Percentiles rank a stretch among this genome's conserved stretches.
phyloP scores from a whole-genome alignment of 164 flowering plant species.

The Pachysandra terminalis region DNA sequence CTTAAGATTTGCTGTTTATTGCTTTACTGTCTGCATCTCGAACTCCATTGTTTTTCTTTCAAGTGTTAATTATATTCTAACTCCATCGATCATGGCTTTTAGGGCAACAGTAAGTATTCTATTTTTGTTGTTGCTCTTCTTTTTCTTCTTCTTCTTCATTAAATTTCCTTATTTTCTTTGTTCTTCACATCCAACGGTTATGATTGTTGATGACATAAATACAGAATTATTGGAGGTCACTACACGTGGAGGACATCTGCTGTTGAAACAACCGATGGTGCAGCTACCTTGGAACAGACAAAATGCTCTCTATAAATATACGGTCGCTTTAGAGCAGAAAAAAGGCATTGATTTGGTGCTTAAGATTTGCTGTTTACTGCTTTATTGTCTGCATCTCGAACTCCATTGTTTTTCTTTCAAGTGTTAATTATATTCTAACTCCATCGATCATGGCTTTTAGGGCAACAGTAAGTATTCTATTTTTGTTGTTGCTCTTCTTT shows the following conservation, averaged over 20 bases:
- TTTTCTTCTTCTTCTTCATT: not conserved
- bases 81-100: conserved; percentile 27
- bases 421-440: not conserved
- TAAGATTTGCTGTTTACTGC: no score
- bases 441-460: conserved; percentile 29
- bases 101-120: conserved; percentile 21
- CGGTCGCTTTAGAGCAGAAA: not conserved
- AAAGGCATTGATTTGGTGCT: not conserved
- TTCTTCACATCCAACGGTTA: not conserved
- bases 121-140: no score
- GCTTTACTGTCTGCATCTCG: not conserved
- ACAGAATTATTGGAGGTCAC: conserved; percentile 22
- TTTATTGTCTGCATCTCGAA: not conserved
- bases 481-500: no score
- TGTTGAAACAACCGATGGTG: no score
- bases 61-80: not conserved
- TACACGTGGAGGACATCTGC: no score
- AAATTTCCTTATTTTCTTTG: not conserved
- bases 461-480: conserved; percentile 19
- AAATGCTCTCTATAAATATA: not conserved
- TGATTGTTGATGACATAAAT: not conserved
- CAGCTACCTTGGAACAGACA: no score
- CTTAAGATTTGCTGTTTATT: no score
- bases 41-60: not conserved
- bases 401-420: not conserved